A percentile compares a stretch with the other conserved stretches of the same genome.
phyloP scores from a whole-genome alignment of 2,329 filamentous ascomycete genomes.

The Orbilia oligospora region DNA sequence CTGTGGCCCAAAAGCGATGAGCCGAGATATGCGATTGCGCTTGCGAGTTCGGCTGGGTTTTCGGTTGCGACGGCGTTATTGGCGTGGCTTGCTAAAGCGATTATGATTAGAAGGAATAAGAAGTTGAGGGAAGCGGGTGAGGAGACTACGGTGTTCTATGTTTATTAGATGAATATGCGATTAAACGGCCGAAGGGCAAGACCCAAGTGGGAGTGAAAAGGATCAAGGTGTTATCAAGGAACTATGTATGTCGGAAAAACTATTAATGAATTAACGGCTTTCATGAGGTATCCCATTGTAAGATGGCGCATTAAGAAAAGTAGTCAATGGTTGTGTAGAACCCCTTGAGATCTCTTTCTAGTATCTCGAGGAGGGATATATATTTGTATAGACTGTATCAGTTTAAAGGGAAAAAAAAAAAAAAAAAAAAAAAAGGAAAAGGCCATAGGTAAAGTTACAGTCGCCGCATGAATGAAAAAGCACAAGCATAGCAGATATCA shows the following conservation, averaged over 20 bases:
- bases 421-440: slow-evolving; percentile 16
- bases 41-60: slow-evolving; percentile 68
- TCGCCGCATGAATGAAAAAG: slow-evolving; percentile 20
- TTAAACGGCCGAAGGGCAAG: not conserved
- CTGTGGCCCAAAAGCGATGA: slow-evolving; percentile 70
- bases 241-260: not conserved
- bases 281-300: not conserved
- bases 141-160: slow-evolving; percentile 44
- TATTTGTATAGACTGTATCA: slow-evolving; percentile 19
- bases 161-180: slow-evolving; percentile 21
- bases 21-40: slow-evolving; percentile 69
- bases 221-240: not conserved
- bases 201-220: not conserved
- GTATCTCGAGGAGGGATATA: not conserved
- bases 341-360: slow-evolving; percentile 2
- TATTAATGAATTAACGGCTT: slow-evolving; percentile 5
- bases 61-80: slow-evolving; percentile 68
- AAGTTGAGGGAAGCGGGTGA: slow-evolving; percentile 65
- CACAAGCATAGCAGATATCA: slow-evolving; percentile 24
- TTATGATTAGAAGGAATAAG: slow-evolving; percentile 68
- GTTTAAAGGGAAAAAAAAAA: slow-evolving; percentile 13
- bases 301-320: not conserved
- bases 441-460: slow-evolving; percentile 45
- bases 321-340: not conserved
- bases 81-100: slow-evolving; percentile 68